These are phyloP conservation scores for Elaeagnus macrophylla DNA, from an alignment of 306 rosid genomes.

Conservation along the genomic window DNA sequence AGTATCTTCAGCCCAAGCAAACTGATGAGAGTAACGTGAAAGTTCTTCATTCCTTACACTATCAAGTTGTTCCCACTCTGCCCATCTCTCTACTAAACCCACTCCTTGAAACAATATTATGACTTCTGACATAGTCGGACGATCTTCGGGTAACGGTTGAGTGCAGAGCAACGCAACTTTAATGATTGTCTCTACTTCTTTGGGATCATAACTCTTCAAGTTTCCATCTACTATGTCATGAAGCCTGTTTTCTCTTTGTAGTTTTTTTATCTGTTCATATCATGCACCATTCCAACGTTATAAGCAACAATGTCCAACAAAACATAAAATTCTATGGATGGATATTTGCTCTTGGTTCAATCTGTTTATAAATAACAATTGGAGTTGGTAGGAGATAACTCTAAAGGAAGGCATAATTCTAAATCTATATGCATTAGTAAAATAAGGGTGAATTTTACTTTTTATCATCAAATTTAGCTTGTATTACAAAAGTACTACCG, in stretches of 20 bases:
- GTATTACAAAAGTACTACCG: too few relatives aligned
- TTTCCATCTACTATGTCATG: slow-evolving; percentile 65
- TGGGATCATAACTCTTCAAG: slow-evolving; percentile 44
- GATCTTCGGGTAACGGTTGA: slow-evolving; percentile 55
- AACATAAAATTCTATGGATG: background rate
- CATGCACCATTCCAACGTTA: background rate
- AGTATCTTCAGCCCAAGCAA: slow-evolving; percentile 71
- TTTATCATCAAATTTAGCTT: too few relatives aligned
- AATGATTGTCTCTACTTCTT: slow-evolving; percentile 58
- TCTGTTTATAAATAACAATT: too few relatives aligned
- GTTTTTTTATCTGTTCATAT: slow-evolving; percentile 52
- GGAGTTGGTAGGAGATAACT: too few relatives aligned
- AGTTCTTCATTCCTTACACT: slow-evolving; percentile 44
- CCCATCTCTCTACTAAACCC: slow-evolving; percentile 74
- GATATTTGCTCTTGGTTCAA: too few relatives aligned
- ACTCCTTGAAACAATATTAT: slow-evolving; percentile 55
- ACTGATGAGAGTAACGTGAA: slow-evolving; percentile 43
- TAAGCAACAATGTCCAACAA: background rate
- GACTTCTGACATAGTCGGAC: slow-evolving; percentile 70
- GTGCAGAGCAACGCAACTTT: slow-evolving; percentile 84
- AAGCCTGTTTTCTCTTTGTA: slow-evolving; percentile 63
- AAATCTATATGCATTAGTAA: too few relatives aligned
- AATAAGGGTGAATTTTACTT: too few relatives aligned
- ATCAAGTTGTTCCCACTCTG: slow-evolving; percentile 66
- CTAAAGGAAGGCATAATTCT: too few relatives aligned